phyloP scores from a whole-genome alignment of 441 rosid genomes.

The Erysimum pusillum region DNA sequence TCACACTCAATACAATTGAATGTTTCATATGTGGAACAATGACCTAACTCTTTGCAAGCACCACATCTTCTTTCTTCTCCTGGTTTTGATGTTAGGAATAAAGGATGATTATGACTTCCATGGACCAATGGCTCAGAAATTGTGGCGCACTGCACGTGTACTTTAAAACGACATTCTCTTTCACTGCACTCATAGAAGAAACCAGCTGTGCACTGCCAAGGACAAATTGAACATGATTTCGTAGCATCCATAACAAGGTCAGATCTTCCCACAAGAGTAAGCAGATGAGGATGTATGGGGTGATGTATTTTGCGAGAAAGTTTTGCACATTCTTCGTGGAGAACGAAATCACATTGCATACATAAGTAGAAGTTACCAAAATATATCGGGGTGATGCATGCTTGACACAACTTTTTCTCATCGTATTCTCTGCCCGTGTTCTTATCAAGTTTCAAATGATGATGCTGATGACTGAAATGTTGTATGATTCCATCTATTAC shows the following conservation, averaged over 20 bases:
- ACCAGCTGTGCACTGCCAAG: neutral
- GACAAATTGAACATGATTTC: conserved; percentile 6
- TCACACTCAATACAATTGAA: neutral
- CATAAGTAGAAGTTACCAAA: neutral
- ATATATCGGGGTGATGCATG: neutral
- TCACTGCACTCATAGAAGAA: neutral
- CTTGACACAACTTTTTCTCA: neutral
- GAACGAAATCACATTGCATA: conserved; percentile 11
- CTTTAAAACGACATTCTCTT: neutral
- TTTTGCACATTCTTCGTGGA: neutral
- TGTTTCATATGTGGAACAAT: neutral
- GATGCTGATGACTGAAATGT: neutral
- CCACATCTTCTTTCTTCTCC: neutral
- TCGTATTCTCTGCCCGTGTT: neutral
- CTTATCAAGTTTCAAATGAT: neutral
- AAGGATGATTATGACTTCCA: neutral
- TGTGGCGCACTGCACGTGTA: neutral
- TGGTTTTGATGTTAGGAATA: conserved; percentile 3
- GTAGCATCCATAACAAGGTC: neutral
- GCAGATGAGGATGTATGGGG: conserved; percentile 3
- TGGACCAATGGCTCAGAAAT: conserved; percentile 1
- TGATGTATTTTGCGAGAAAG: neutral
- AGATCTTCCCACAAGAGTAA: neutral
- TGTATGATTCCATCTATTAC: neutral
- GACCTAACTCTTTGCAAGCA: neutral